Conservation (phyloP, 192 early-diverging fungal species). For the Phycomyces nitens region DNA sequence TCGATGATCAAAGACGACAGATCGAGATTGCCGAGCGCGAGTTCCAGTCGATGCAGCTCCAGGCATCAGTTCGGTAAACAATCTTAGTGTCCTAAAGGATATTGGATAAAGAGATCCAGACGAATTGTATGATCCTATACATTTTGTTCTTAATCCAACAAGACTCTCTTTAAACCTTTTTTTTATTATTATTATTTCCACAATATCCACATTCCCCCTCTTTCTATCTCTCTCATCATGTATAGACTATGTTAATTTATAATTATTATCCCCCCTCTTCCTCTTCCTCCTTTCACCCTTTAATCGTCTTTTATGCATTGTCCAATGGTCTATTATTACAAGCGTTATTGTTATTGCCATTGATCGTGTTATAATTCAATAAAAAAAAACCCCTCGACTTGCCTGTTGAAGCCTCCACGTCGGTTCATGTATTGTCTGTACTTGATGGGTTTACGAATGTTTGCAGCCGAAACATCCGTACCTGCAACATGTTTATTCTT, state of each 20-base stretch:
- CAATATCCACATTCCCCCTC: background rate
- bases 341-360: background rate
- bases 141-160: too few relatives aligned
- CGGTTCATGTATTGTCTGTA: slow-evolving; percentile 96
- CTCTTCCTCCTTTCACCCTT: background rate
- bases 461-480: slow-evolving; percentile 66
- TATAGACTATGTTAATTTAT: too few relatives aligned
- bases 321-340: slow-evolving; percentile 23
- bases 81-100: background rate
- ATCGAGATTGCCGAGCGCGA: background rate
- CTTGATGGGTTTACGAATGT: slow-evolving; percentile 80
- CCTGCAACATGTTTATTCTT: slow-evolving; percentile 79
- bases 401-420: slow-evolving; percentile 70
- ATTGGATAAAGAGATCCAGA: too few relatives aligned
- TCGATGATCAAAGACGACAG: background rate
- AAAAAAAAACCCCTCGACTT: slow-evolving; percentile 2
- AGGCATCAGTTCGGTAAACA: background rate
- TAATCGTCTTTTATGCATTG: background rate
- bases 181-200: background rate
- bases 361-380: slow-evolving; percentile 1
- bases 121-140: too few relatives aligned
- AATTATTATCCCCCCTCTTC: background rate
- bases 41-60: background rate
- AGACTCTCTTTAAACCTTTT: background rate
- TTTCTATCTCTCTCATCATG: background rate